Base-by-base conservation (phyloP, 345 rosid genomes). In the Camelina laxa region DNA sequence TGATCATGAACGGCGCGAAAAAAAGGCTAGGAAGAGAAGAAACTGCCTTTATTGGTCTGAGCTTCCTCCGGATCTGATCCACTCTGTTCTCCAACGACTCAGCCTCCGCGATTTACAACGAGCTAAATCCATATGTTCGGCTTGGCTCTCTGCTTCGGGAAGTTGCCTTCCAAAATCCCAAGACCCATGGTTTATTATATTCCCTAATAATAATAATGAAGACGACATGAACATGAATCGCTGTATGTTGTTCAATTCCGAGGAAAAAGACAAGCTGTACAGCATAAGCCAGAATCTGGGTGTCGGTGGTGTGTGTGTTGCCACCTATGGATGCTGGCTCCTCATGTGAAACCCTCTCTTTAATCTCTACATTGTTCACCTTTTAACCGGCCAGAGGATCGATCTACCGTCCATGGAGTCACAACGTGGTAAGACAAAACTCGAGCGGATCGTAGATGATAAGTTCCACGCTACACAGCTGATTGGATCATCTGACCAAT, bases 91-190 rank as follows among this genome's bases (percentile, higher is more conserved):
- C 12, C 20, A 56, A 56, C 20, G 38, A 15, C 61, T 30, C 39
- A 30, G 20, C 13, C 14, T 30, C 12, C 20, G 13, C 11, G 61
- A 56, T 56, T 27, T 30, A 31, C 38, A 30, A 56, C 39, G 61
- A 30, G 61, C 39, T 8, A 56, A 30, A 31, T 30, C 20, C 61
- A 39, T 30, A 15, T 56, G 61, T n/a, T 15, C 39, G 19, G 20
- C 38, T 30, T 56, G 61, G 61, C 38, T 14, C 61, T 56, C 39
- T 56, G 61, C 61, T 56, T 56, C 61, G 21, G 7, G 61, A n/a
- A 30, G 7, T 5, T 56, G 61, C 19, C 0, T 3, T 30, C 61
- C 61, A 15, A 56, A 14, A 56, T 14, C 9, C 38, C 60, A 56
- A 3, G 12, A 30, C 38, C 60, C 60, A 30, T 30, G 60, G 60